phyloP scores from a whole-genome alignment of 2,329 filamentous ascomycete genomes.

The Teratosphaeria zuluensis region DNA sequence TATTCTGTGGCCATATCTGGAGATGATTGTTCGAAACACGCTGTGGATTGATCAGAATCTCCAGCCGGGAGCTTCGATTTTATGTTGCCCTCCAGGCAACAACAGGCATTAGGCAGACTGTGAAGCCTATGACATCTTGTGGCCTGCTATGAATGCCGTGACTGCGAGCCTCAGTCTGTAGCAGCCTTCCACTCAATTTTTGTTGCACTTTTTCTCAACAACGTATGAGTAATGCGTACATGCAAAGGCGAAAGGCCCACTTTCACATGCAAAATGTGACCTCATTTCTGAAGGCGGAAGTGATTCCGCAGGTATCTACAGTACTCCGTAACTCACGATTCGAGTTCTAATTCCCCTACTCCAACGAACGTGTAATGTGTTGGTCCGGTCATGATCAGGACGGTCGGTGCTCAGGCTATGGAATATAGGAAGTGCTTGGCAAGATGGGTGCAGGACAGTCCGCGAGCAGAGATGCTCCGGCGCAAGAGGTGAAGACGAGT shows the following conservation, averaged over 20 bases:
- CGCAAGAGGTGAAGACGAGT: conserved; percentile 51
- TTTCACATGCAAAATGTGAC: not conserved
- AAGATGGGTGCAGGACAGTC: conserved; percentile 40
- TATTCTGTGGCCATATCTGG: conserved; percentile 28
- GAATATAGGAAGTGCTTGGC: not conserved
- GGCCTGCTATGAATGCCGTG: not conserved
- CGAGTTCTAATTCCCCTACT: too few species aligned
- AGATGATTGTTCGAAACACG: not conserved
- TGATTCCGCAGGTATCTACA: not conserved
- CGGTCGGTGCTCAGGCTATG: not conserved
- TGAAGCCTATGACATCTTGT: not conserved
- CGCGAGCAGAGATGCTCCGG: conserved; percentile 18
- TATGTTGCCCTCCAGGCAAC: not conserved
- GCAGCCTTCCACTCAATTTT: too few species aligned
- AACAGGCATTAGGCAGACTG: not conserved
- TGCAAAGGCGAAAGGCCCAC: not conserved
- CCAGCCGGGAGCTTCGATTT: not conserved
- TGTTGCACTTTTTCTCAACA: too few species aligned
- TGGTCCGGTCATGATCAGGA: not conserved
- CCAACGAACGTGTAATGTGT: not conserved
- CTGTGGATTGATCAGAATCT: not conserved
- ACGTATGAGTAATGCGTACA: not conserved
- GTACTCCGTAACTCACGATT: too few species aligned
- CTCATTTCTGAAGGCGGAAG: not conserved
- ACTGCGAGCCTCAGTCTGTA: not conserved